These are phyloP conservation scores for Dothistroma pini DNA, from an alignment of 2,329 filamentous ascomycete species.

Conservation along the genomic window DNA sequence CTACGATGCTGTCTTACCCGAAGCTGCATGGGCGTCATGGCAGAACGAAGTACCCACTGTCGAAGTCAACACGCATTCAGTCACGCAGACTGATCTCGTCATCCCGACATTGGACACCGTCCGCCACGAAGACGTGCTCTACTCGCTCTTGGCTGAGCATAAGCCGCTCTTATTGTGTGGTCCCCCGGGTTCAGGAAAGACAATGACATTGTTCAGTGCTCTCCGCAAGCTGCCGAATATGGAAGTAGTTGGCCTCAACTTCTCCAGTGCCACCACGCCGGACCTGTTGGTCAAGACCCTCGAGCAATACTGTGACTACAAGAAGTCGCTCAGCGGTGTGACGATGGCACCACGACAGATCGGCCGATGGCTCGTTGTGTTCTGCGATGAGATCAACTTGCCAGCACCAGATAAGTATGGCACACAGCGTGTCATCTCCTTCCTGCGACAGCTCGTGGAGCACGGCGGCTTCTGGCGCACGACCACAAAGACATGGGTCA, in stretches of 20 bases:
- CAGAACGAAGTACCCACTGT: constrained; percentile 90
- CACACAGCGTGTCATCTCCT: constrained; percentile 94
- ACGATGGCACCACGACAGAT: constrained; percentile 95
- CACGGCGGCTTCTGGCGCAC: constrained; percentile 99
- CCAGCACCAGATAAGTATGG: constrained; percentile 97
- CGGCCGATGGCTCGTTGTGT: constrained; percentile 94
- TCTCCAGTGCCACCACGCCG: constrained; percentile 96
- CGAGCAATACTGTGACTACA: constrained; percentile 99
- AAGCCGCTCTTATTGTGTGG: constrained; percentile 95
- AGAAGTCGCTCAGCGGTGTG: constrained; percentile 95
- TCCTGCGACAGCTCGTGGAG: constrained; percentile 94
- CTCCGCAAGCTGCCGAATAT: constrained; percentile 96
- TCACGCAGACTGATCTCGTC: constrained; percentile 96
- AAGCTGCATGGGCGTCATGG: constrained; percentile 88
- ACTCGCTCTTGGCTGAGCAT: constrained; percentile 98
- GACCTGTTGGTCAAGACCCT: constrained; percentile 99
- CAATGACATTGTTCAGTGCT: constrained; percentile 98
- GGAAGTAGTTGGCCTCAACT: constrained; percentile 99
- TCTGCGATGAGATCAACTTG: constrained; percentile 99
- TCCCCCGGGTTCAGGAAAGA: constrained; percentile 97
- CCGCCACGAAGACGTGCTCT: constrained; percentile 96
- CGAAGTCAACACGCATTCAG: constrained; percentile 96
- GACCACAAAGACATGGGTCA: constrained; percentile 96
- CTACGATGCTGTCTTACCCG: constrained; percentile 84
- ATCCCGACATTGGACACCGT: constrained; percentile 98